phyloP scores from a whole-genome alignment of 2,329 filamentous ascomycete genomes.

The Aureobasidium sp. region DNA sequence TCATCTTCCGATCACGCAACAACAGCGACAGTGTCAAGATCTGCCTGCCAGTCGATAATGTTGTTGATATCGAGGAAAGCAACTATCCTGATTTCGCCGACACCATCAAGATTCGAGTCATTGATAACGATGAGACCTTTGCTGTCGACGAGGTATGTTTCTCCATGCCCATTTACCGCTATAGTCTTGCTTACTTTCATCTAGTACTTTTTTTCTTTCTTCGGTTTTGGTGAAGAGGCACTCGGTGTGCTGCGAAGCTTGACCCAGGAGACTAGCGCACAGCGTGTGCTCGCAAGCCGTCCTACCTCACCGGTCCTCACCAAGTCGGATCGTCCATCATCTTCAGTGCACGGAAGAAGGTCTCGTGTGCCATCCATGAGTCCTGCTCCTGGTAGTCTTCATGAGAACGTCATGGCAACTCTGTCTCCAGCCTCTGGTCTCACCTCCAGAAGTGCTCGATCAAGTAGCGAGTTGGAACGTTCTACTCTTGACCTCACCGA shows the following conservation, averaged over 20 bases:
- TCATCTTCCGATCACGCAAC: slow-evolving; percentile 92
- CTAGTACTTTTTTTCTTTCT: slow-evolving; percentile 95
- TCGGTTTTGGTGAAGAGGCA: slow-evolving; percentile 75
- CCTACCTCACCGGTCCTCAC: not conserved
- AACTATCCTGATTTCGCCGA: slow-evolving; percentile 86
- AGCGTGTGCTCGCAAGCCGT: slow-evolving; percentile 10
- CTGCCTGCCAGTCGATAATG: slow-evolving; percentile 75
- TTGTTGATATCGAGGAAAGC: slow-evolving; percentile 87
- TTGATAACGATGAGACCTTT: slow-evolving; percentile 90
- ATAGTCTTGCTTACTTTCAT: slow-evolving; percentile 19
- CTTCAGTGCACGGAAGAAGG: not conserved
- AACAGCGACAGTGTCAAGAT: slow-evolving; percentile 97
- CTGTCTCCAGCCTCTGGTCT: slow-evolving; percentile 32
- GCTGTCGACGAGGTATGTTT: slow-evolving; percentile 76
- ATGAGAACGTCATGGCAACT: slow-evolving; percentile 34
- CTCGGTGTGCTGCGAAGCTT: slow-evolving; percentile 67
- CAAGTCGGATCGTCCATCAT: not conserved
- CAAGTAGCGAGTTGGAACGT: slow-evolving; percentile 34
- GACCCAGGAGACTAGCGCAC: slow-evolving; percentile 50
- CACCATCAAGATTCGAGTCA: slow-evolving; percentile 84
- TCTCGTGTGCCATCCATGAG: slow-evolving; percentile 11
- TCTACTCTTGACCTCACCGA: slow-evolving; percentile 29
- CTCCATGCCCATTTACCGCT: not conserved
- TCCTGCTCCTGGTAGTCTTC: slow-evolving; percentile 13
- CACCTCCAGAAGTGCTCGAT: slow-evolving; percentile 28